These are phyloP conservation scores for Kregervanrija delftensis DNA, from an alignment of 805 yeast genomes.

Conservation along the genomic window DNA sequence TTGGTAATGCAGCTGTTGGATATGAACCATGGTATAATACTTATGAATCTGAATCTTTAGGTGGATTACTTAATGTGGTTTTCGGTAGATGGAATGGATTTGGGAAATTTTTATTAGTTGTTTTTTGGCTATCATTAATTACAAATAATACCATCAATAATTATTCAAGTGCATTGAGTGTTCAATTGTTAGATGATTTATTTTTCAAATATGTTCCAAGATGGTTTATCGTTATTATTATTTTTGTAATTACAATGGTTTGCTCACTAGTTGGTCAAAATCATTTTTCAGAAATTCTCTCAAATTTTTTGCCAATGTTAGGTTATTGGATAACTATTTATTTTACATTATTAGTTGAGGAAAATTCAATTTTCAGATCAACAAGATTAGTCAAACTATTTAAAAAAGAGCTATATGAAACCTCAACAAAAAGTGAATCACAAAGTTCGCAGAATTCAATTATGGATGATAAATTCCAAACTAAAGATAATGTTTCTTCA, in stretches of 20 bases:
- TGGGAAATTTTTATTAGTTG: slow-evolving; percentile 67
- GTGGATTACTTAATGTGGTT: slow-evolving; percentile 63
- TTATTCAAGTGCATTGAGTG: slow-evolving; percentile 75
- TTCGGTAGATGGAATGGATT: slow-evolving; percentile 68
- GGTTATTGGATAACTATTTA: slow-evolving; percentile 89
- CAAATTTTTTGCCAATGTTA: slow-evolving; percentile 83
- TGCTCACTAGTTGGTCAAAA: slow-evolving; percentile 72
- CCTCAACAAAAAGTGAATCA: background rate
- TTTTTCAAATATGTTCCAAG: slow-evolving; percentile 61
- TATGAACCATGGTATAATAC: slow-evolving; percentile 51
- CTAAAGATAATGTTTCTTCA: background rate
- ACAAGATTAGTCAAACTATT: slow-evolving; percentile 34
- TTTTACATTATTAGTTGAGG: slow-evolving; percentile 62
- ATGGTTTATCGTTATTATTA: slow-evolving; percentile 64
- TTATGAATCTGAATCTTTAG: slow-evolving; percentile 58
- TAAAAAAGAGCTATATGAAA: slow-evolving; percentile 32
- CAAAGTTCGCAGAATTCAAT: background rate
- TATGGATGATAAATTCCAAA: background rate
- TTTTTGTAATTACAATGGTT: slow-evolving; percentile 58
- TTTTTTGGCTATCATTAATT: slow-evolving; percentile 66
- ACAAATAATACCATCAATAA: slow-evolving; percentile 79
- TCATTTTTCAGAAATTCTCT: slow-evolving; percentile 63
- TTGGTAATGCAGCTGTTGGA: slow-evolving; percentile 58
- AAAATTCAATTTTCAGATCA: slow-evolving; percentile 62
- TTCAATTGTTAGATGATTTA: slow-evolving; percentile 52